Evolutionary conservation across 306 rosid species (phyloP).

Genomic region (Vicia faba): DNA sequence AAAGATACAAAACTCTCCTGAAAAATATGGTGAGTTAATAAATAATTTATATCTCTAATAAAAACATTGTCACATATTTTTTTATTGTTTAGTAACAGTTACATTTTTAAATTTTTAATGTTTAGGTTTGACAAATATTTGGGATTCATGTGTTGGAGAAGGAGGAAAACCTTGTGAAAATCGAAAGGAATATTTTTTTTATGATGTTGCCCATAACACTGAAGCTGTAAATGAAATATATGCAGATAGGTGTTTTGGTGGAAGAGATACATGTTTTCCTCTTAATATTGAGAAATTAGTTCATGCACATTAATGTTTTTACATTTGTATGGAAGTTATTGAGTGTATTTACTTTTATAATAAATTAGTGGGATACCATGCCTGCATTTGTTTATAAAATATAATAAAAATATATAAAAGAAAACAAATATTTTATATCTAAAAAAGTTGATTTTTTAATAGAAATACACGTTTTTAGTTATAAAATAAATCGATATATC

Average conservation of each 20-base stretch:
- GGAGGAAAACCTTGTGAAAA: slow-evolving; percentile 16
- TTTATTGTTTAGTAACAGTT: background rate
- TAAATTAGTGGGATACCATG: no score
- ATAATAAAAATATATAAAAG: no score
- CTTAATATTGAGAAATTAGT: slow-evolving; percentile 1
- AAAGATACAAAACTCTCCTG: slow-evolving; percentile 4
- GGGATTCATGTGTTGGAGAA: background rate
- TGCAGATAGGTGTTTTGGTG: background rate
- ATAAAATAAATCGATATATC: no score
- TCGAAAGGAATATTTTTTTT: slow-evolving; percentile 3
- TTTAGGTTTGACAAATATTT: slow-evolving; percentile 2
- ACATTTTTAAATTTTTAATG: background rate
- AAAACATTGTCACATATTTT: background rate
- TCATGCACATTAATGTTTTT: background rate
- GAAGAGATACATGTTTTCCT: background rate
- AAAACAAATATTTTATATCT: no score
- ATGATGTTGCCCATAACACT: background rate
- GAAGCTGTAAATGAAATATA: background rate
- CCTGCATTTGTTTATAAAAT: no score
- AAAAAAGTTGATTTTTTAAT: no score
- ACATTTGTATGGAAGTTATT: no score
- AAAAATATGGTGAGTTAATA: slow-evolving; percentile 21
- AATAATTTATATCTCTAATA: background rate
- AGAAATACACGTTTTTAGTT: no score
- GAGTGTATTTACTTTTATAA: no score